phyloP scores from a whole-genome alignment of 495 filamentous ascomycete species.

The Cryomyces minteri region DNA sequence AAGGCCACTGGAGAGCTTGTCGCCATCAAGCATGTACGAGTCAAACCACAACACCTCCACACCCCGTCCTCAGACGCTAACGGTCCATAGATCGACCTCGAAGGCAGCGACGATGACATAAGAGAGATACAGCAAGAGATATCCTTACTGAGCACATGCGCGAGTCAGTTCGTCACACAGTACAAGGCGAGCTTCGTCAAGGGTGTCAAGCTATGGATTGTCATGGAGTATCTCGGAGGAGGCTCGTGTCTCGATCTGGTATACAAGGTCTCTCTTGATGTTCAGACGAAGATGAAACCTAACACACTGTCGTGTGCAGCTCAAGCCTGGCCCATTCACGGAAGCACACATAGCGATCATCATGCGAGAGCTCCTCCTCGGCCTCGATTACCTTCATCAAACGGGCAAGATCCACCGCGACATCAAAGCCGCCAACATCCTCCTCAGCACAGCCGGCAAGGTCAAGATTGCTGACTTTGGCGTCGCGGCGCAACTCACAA shows the following conservation, averaged over 20 bases:
- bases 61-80: not conserved
- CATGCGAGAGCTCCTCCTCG: constrained; percentile 74
- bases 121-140: constrained; percentile 97
- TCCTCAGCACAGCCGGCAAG: constrained; percentile 74
- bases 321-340: constrained; percentile 81
- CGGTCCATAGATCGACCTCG: constrained; percentile 71
- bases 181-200: constrained; percentile 92
- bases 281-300: not conserved
- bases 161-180: constrained; percentile 82
- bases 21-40: constrained; percentile 67
- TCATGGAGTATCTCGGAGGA: constrained; percentile 94
- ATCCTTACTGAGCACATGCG: constrained; percentile 82
- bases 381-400: constrained; percentile 81
- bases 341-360: constrained; percentile 91
- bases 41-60: not conserved
- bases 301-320: constrained; percentile 27
- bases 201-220: constrained; percentile 94
- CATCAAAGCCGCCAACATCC: constrained; percentile 89
- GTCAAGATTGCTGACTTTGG: constrained; percentile 97
- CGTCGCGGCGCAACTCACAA: constrained; percentile 89
- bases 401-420: constrained; percentile 96
- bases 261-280: constrained; percentile 4
- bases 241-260: constrained; percentile 88
- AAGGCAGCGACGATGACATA: constrained; percentile 94
- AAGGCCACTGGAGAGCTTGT: constrained; percentile 71